Percentiles rank a stretch among this genome's conserved stretches.
These are phyloP conservation scores for Leccinum longicurvipes DNA, from an alignment of 768 basidiomycete genomes.

Conservation along the genomic window DNA sequence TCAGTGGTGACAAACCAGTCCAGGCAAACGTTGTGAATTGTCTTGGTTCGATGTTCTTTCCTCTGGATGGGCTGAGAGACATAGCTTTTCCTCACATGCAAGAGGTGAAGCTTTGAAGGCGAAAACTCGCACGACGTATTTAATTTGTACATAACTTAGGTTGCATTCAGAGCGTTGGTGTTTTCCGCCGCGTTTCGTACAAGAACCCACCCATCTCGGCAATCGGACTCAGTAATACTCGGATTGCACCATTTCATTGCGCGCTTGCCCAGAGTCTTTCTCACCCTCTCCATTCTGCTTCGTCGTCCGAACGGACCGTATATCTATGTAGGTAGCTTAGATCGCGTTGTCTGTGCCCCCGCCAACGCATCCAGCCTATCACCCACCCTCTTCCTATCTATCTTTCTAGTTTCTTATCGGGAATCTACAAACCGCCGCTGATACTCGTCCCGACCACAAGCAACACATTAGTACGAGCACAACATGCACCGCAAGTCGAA, in stretches of 20 bases:
- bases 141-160: background rate
- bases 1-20: background rate
- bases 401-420: constrained; percentile 26
- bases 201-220: background rate
- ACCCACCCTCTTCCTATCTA: constrained; percentile 29
- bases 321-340: constrained; percentile 9
- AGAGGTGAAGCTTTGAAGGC: background rate
- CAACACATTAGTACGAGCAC: constrained; percentile 31
- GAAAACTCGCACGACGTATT: background rate
- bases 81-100: too few species aligned
- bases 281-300: background rate
- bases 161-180: background rate
- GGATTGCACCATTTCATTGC: background rate
- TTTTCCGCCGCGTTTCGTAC: background rate
- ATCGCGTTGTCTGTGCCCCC: constrained; percentile 4
- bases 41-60: background rate
- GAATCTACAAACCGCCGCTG: constrained; percentile 32
- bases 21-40: background rate
- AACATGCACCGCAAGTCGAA: constrained; percentile 46
- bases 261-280: background rate
- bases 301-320: constrained; percentile 7
- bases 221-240: too few species aligned
- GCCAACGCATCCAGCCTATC: background rate
- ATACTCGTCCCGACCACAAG: constrained; percentile 16
- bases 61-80: background rate